Percentiles rank a stretch among this genome's conserved stretches.
Conservation (phyloP, 805 yeast species). For the Clavispora vitiphila region DNA sequence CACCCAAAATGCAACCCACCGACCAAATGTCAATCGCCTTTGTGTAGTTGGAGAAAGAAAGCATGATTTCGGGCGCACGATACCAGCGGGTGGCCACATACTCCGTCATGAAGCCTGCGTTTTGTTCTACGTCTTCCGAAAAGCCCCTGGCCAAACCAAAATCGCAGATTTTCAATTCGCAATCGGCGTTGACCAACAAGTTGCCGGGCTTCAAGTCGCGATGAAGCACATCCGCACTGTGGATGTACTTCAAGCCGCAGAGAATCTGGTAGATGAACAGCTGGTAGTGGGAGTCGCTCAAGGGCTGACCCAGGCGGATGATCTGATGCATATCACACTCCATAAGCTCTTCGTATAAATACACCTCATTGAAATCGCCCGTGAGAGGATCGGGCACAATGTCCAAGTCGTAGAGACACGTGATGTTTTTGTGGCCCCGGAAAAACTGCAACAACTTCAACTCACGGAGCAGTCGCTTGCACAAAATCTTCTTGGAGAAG, state of each 20-base stretch:
- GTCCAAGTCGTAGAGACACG: constrained; percentile 92
- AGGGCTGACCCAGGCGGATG: constrained; percentile 86
- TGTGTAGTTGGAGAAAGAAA: constrained; percentile 89
- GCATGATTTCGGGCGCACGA: constrained; percentile 96
- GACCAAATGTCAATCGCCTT: constrained; percentile 98
- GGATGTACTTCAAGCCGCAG: constrained; percentile 87
- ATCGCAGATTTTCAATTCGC: constrained; percentile 94
- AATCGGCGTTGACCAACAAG: constrained; percentile 87
- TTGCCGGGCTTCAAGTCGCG: constrained; percentile 95
- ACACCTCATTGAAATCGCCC: constrained; percentile 81
- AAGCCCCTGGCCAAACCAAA: constrained; percentile 95
- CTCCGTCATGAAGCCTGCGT: constrained; percentile 92
- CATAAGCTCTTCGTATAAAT: constrained; percentile 94
- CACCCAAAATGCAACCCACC: constrained; percentile 95
- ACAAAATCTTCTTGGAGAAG: constrained; percentile 82
- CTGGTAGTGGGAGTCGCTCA: constrained; percentile 94
- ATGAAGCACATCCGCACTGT: constrained; percentile 88
- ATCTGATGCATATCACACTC: constrained; percentile 99
- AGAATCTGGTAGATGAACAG: constrained; percentile 86
- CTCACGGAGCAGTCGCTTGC: constrained; percentile 90
- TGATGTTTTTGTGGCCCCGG: constrained; percentile 93
- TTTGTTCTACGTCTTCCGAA: constrained; percentile 72
- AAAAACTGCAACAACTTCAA: constrained; percentile 86
- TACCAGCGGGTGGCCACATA: constrained; percentile 99
- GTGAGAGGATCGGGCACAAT: constrained; percentile 63